Evolutionary conservation across 2,329 filamentous ascomycete species (phyloP), one percentile per base, ranked within the genome.

Genomic region (Hypocrella siamensis): DNA sequence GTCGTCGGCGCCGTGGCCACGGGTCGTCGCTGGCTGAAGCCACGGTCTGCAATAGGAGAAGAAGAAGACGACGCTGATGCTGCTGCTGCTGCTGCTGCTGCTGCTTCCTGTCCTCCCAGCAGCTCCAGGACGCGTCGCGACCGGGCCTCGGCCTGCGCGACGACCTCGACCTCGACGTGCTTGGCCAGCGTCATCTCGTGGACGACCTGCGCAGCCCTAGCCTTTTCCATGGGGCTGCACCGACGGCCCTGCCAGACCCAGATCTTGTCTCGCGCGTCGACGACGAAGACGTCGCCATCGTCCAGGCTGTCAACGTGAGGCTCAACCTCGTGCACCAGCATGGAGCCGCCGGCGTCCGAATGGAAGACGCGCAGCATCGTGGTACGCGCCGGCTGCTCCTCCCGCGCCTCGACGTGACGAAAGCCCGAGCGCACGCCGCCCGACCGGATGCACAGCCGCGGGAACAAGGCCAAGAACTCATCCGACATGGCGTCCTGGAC

Each of bases 221-320:
- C 67, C 54, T 76, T 79, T 45, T 80, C 75, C 70, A 78, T 76
- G 0, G 74, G 75, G 29, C 67, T 73, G 46, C 71, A 75, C 26
- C 60, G 61, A 42, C 61, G 63, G 31, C 75, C 75, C 53, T 79
- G 75, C 75, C 75, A 80, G 4, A 78, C 69, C 62, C 69, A 78
- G 40, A 79, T 74, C 55, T 78, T 77, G 31, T 67, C 57, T 17
- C 65, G 65, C 32, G 60, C 61, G 41, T 79, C 75, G 27, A 79
- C 50, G 11, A 79, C 57, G 40, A 79, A 79, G 3, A 79, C 75
- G 43, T 80, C 75, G 32, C 57, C 56, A 35, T 78, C 73, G 41
- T 79, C 73, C 19, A 79, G 59, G 42, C 69, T 77, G 41, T 56
- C 43, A 65, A 69, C 75, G 0, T 56, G 63, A 3, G 74, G 70